Evolutionary conservation across 805 yeast genomes (phyloP).

Genomic region (Candida ulmi): DNA sequence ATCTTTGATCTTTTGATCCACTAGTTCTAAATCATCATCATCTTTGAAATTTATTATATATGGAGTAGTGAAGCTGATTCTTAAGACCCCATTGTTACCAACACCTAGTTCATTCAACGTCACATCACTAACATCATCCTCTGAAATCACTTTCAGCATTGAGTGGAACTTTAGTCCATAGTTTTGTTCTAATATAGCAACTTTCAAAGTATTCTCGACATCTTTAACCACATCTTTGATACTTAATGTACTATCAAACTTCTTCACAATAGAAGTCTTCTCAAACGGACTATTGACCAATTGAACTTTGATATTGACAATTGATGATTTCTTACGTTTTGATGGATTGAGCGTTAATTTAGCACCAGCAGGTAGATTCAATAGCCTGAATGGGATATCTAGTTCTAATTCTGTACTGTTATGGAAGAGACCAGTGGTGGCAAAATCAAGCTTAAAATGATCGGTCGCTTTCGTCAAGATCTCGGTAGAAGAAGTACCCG

Average conservation of each 20-base stretch:
- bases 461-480: constrained; percentile 28
- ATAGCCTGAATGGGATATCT: constrained; percentile 37
- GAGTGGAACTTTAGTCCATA: constrained; percentile 16
- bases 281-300: constrained; percentile 20
- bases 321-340: constrained; percentile 1
- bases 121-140: constrained; percentile 5
- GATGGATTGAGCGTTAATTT: constrained; percentile 28
- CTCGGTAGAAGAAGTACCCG: constrained; percentile 32
- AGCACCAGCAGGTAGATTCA: constrained; percentile 39
- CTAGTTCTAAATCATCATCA: not conserved
- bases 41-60: not conserved
- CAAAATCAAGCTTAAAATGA: constrained; percentile 30
- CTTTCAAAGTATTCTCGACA: constrained; percentile 15
- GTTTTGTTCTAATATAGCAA: constrained; percentile 10
- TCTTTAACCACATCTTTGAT: constrained; percentile 11
- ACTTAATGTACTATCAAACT: constrained; percentile 12
- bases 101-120: constrained; percentile 17
- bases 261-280: constrained; percentile 21
- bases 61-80: constrained; percentile 12
- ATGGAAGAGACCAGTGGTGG: constrained; percentile 23
- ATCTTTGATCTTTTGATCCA: too few relatives aligned
- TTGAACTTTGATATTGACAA: constrained; percentile 27
- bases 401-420: constrained; percentile 28
- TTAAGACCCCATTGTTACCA: constrained; percentile 21
- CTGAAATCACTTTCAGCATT: constrained; percentile 13